A percentile compares a stretch with the other conserved stretches of the same genome.
Conservation (phyloP, 495 filamentous ascomycete species). For the Entonaema liquescens region DNA sequence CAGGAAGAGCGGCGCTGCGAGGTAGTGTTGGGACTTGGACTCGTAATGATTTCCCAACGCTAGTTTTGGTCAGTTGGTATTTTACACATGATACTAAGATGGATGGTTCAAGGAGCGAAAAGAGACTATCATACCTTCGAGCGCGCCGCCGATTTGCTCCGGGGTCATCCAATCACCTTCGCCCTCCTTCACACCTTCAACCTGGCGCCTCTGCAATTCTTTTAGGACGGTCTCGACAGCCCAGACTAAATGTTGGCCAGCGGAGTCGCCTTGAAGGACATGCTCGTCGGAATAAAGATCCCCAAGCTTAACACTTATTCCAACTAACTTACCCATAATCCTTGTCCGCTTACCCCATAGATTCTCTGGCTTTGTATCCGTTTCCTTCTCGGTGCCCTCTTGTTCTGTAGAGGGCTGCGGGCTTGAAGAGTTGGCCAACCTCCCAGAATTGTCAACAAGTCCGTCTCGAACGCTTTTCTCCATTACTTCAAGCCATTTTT, state of each 20-base stretch:
- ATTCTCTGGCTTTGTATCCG: constrained; percentile 47
- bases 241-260: constrained; percentile 78
- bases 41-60: constrained; percentile 79
- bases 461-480: constrained; percentile 63
- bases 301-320: constrained; percentile 80
- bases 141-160: constrained; percentile 73
- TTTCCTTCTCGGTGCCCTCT: constrained; percentile 43
- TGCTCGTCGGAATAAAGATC: constrained; percentile 74
- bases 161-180: constrained; percentile 79
- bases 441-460: constrained; percentile 46
- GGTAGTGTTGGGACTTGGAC: constrained; percentile 70
- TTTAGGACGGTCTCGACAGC: constrained; percentile 81
- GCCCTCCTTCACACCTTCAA: constrained; percentile 67
- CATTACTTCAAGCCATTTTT: constrained; percentile 67
- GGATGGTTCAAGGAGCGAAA: neutral
- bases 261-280: constrained; percentile 67
- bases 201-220: constrained; percentile 73
- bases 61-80: constrained; percentile 38
- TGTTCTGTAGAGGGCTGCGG: constrained; percentile 34
- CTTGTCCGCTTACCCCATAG: constrained; percentile 71
- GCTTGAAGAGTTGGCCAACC: constrained; percentile 29
- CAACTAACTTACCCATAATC: constrained; percentile 75
- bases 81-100: constrained; percentile 18
- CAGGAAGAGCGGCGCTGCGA: constrained; percentile 88
- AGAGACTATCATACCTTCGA: constrained; percentile 65